A percentile compares a stretch with the other conserved stretches of the same genome.
phyloP scores from a whole-genome alignment of 108 stramenopile species.

The Cyclotella distinguenda region DNA sequence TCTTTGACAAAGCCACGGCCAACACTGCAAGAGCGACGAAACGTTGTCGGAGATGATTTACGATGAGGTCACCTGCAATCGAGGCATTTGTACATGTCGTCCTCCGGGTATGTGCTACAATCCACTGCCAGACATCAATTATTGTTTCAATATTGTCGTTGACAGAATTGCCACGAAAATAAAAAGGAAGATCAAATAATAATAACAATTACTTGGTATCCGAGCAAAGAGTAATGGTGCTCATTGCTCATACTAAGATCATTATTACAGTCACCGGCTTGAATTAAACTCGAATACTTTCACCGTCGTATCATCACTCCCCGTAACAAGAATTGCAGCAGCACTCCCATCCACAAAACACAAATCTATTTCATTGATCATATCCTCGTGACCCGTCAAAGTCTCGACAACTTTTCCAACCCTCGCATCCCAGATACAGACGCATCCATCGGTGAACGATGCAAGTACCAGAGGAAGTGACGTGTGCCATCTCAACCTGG shows the following conservation, averaged over 20 bases:
- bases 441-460: constrained; percentile 68
- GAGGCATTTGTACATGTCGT: no score
- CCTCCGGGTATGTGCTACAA: no score
- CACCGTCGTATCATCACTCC: constrained; percentile 79
- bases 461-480: constrained; percentile 73
- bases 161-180: no score
- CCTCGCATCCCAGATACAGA: constrained; percentile 92
- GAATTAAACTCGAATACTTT: constrained; percentile 59
- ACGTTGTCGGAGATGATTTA: no score
- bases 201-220: no score
- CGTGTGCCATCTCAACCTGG: constrained; percentile 83
- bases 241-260: neutral
- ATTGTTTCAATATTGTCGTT: no score
- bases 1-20: no score
- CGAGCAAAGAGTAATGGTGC: no score
- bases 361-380: constrained; percentile 82
- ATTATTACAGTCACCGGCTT: neutral
- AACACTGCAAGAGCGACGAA: no score
- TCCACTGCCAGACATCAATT: no score
- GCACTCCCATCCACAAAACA: constrained; percentile 32
- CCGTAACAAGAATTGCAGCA: constrained; percentile 63
- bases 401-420: constrained; percentile 61
- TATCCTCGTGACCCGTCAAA: constrained; percentile 83
- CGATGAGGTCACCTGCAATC: no score
- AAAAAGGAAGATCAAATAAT: no score